Evolutionary conservation across 164 flowering plant species (phyloP).

Genomic region (grape (Vitis vinifera)): DNA sequence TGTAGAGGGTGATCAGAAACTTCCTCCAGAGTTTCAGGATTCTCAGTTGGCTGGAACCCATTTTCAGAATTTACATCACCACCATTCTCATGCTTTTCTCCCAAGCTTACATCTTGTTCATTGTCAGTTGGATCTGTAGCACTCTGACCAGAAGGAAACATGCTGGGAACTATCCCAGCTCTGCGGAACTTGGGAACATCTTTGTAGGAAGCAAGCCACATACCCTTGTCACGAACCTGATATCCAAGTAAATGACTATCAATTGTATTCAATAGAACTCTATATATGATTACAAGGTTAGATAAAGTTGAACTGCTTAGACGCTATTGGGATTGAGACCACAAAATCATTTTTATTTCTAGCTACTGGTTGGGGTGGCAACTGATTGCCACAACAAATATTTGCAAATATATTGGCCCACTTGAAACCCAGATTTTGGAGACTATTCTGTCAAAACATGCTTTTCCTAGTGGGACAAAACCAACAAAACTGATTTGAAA

Average conservation of each 20-base stretch:
- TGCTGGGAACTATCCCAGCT: slow-evolving; percentile 60
- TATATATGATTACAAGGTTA: too few relatives aligned
- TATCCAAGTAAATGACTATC: not conserved
- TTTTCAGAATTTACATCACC: slow-evolving; percentile 21
- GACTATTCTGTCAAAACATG: too few relatives aligned
- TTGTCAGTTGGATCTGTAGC: slow-evolving; percentile 24
- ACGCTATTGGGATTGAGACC: too few relatives aligned
- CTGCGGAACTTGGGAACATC: slow-evolving; percentile 53
- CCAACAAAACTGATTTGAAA: too few relatives aligned
- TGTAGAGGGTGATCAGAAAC: slow-evolving; percentile 72
- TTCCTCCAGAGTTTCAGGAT: slow-evolving; percentile 41
- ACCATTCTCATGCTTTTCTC: slow-evolving; percentile 26
- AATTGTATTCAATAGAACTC: not conserved
- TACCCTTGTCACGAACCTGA: slow-evolving; percentile 87
- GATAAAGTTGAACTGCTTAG: too few relatives aligned
- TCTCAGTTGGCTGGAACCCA: slow-evolving; percentile 20
- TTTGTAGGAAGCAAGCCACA: slow-evolving; percentile 71
- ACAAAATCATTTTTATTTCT: too few relatives aligned
- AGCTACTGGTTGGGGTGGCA: too few relatives aligned
- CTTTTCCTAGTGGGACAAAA: too few relatives aligned
- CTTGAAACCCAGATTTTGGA: too few relatives aligned
- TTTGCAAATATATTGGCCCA: too few relatives aligned
- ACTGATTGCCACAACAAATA: too few relatives aligned
- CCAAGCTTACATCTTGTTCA: slow-evolving; percentile 15
- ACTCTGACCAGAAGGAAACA: slow-evolving; percentile 88